Conservation (phyloP, 202 grass and related monocot species). For the Schoenoplectus tabernaemontani region DNA sequence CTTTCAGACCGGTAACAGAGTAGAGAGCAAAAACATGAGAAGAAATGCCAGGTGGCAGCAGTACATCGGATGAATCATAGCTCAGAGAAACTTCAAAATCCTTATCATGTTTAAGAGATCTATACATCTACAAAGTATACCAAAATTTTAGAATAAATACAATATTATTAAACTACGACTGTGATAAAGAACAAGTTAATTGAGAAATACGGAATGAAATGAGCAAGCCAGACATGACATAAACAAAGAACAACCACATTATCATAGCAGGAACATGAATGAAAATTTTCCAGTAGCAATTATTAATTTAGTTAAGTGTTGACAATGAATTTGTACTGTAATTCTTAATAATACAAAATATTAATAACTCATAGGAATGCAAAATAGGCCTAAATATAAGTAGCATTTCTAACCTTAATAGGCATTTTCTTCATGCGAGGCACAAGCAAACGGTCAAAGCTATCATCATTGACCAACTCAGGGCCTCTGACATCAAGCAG, state of each 20-base stretch:
- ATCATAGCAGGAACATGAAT: neutral
- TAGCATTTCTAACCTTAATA: constrained; percentile 55
- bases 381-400: constrained; percentile 15
- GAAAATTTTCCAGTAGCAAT: neutral
- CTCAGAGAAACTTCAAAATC: constrained; percentile 87
- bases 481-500: constrained; percentile 62
- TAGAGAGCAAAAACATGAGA: constrained; percentile 65
- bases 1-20: constrained; percentile 67
- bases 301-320: neutral
- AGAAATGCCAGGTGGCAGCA: constrained; percentile 68
- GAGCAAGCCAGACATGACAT: neutral
- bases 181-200: neutral
- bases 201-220: neutral
- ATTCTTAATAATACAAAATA: neutral
- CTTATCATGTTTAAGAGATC: constrained; percentile 79
- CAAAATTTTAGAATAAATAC: neutral
- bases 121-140: constrained; percentile 67
- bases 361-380: neutral
- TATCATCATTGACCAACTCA: constrained; percentile 74
- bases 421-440: constrained; percentile 99
- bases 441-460: constrained; percentile 55
- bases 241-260: neutral
- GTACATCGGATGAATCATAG: constrained; percentile 57
- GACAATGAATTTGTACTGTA: neutral
- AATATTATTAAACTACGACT: neutral